Percentiles rank a stretch among this genome's conserved stretches.
These are phyloP conservation scores for Metschnikowia aberdeeniae DNA, from an alignment of 805 yeast species.

Conservation along the genomic window DNA sequence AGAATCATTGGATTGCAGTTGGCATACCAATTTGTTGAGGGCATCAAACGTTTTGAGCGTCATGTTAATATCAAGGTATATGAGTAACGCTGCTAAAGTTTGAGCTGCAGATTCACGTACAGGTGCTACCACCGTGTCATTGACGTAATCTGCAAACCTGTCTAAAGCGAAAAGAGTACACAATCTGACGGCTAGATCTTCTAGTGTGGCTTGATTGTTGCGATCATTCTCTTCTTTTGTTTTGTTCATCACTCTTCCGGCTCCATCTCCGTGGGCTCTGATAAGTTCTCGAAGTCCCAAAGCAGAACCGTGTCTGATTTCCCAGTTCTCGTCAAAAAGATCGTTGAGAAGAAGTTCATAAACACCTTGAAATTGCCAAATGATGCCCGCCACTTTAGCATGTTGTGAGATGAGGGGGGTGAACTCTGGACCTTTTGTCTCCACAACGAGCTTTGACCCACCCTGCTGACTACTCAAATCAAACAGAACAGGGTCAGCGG, in stretches of 20 bases:
- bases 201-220: constrained; percentile 66
- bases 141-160: constrained; percentile 93
- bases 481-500: constrained; percentile 31
- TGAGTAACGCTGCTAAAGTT: constrained; percentile 79
- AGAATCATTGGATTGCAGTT: constrained; percentile 43
- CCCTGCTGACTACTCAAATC: constrained; percentile 78
- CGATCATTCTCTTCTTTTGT: constrained; percentile 56
- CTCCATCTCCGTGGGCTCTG: constrained; percentile 76
- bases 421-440: constrained; percentile 61
- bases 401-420: constrained; percentile 69
- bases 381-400: constrained; percentile 64
- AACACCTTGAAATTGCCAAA: constrained; percentile 94
- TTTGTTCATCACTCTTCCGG: constrained; percentile 73
- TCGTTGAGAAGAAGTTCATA: constrained; percentile 78
- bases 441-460: constrained; percentile 78
- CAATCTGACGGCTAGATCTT: constrained; percentile 82
- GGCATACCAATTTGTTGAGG: constrained; percentile 66
- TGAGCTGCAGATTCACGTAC: constrained; percentile 97
- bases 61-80: constrained; percentile 61
- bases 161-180: constrained; percentile 87
- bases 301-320: constrained; percentile 92
- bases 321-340: constrained; percentile 86
- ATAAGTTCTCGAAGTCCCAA: constrained; percentile 86
- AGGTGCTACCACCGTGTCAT: constrained; percentile 97
- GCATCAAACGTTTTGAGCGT: constrained; percentile 62